Percentiles rank a stretch among this genome's conserved stretches.
These are phyloP conservation scores for Allium cepa DNA, from an alignment of 106 monocot genomes.

Conservation along the genomic window DNA sequence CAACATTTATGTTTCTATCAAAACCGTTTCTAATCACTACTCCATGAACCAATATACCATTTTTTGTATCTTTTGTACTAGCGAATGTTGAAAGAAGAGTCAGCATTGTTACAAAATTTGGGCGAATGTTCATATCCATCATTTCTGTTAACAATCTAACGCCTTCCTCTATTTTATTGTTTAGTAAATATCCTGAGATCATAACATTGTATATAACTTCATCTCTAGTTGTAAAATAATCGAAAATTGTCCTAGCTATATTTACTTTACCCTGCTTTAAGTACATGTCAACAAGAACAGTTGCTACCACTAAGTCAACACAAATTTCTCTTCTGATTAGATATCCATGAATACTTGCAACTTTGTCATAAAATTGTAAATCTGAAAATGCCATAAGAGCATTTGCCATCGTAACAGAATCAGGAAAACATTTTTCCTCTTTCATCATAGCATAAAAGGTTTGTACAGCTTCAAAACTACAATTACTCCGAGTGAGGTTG, in stretches of 20 bases:
- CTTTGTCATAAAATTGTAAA: constrained; percentile 7
- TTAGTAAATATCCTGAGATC: constrained; percentile 37
- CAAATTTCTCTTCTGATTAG: constrained; percentile 36
- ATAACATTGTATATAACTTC: constrained; percentile 39
- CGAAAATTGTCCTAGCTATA: constrained; percentile 34
- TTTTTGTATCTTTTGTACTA: constrained; percentile 20
- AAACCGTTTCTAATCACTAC: constrained; percentile 19
- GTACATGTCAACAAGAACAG: constrained; percentile 53
- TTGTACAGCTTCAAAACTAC: constrained; percentile 29
- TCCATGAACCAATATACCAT: constrained; percentile 41
- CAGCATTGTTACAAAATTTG: constrained; percentile 38
- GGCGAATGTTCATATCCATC: constrained; percentile 21
- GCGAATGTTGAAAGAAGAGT: constrained; percentile 37
- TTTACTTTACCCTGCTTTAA: constrained; percentile 16
- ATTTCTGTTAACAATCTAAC: constrained; percentile 21
- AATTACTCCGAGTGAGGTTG: constrained; percentile 27
- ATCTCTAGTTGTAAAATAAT: constrained; percentile 29
- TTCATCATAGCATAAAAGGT: constrained; percentile 28
- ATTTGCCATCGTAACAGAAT: constrained; percentile 54
- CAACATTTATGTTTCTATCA: constrained; percentile 30
- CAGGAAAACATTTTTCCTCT: constrained; percentile 29
- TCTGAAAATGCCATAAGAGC: constrained; percentile 47
- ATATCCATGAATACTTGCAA: constrained; percentile 37
- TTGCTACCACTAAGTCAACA: constrained; percentile 39
- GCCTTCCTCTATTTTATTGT: constrained; percentile 22